phyloP scores from a whole-genome alignment of 2,329 filamentous ascomycete species.

The Ilyonectria destructans region DNA sequence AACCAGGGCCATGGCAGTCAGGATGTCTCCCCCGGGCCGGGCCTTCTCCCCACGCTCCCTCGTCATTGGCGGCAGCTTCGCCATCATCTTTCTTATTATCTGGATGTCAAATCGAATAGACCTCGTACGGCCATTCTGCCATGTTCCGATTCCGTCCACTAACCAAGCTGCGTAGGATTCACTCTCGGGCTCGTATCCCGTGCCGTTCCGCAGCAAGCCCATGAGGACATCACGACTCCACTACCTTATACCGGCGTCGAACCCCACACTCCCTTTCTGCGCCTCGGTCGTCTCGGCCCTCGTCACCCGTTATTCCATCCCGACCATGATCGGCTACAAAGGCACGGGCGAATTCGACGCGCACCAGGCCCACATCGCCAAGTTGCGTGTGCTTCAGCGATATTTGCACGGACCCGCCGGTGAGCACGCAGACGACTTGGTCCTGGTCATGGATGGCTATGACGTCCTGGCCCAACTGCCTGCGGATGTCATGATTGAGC shows the following conservation, averaged over 20 bases:
- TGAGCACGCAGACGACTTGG: slow-evolving; percentile 37
- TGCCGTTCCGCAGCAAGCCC: background rate
- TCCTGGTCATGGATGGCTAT: slow-evolving; percentile 45
- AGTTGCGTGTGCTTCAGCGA: slow-evolving; percentile 37
- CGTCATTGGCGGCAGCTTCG: background rate
- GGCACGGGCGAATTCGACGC: slow-evolving; percentile 40
- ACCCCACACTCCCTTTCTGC: slow-evolving; percentile 35
- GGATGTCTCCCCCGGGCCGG: background rate
- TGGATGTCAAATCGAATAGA: background rate
- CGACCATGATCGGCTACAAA: slow-evolving; percentile 41
- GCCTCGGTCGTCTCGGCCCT: slow-evolving; percentile 41
- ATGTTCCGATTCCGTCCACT: background rate
- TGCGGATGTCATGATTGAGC: slow-evolving; percentile 42
- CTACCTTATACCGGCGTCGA: slow-evolving; percentile 42
- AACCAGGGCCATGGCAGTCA: background rate
- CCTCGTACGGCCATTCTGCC: background rate
- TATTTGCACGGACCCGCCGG: slow-evolving; percentile 34
- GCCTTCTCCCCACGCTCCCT: background rate
- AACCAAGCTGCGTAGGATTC: background rate
- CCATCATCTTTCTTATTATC: background rate
- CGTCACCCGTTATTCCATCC: slow-evolving; percentile 44
- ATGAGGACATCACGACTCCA: slow-evolving; percentile 34
- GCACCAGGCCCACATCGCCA: slow-evolving; percentile 40
- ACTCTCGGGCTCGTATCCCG: background rate
- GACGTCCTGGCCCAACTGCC: slow-evolving; percentile 47